Evolutionary conservation across 192 early-diverging fungal species (phyloP), one percentile per base, ranked within the genome.

Genomic region (Coemansia sp.): DNA sequence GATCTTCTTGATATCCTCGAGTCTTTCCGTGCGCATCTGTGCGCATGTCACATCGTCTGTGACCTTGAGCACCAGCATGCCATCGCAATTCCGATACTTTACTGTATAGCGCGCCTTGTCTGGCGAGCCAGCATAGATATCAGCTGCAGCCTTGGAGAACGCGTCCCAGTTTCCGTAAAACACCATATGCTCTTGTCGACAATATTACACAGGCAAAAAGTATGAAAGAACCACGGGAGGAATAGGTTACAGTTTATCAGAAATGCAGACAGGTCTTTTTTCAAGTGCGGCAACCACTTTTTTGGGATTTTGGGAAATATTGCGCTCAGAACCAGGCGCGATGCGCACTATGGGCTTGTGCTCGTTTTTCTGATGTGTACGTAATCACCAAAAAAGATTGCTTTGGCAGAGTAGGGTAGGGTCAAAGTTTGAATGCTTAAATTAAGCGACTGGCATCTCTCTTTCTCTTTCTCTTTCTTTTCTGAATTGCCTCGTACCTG

Each of bases 51-150:
- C 59, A 31, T 79, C 62, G 62, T 79, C 75, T 6, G 75, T 79
- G 11, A 79, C 70, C 45, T 79, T 79, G 59, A 79, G 70, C 14
- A 68, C 56, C 30, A 79, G 70, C 20, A 56, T 62, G 3, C 69
- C 53, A 25, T 72, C 70, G 63, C 70, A 59, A 47, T 79, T 79
- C 58, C 75, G 70, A 60, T 79, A 79, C 37, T 79, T 79, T 33
- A 79, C 50, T 20, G 75, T 65, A 55, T 79, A 79, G 45, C 75
- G 69, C 2, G 75, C 63, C 41, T 47, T 56, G 41, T 53, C 59
- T 25, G 75, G 54, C 27, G 75, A 62, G 25, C 55, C 57, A 36
- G 75, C 59, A 30, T 69, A 79, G 0, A 79, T 41, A 47, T 44
- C 57, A 5, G 65, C 28, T 13, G 75, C 75, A 0, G 65, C 70